Conservation (phyloP, 176 grass and related monocot species). For the Oryza longistaminata region DNA sequence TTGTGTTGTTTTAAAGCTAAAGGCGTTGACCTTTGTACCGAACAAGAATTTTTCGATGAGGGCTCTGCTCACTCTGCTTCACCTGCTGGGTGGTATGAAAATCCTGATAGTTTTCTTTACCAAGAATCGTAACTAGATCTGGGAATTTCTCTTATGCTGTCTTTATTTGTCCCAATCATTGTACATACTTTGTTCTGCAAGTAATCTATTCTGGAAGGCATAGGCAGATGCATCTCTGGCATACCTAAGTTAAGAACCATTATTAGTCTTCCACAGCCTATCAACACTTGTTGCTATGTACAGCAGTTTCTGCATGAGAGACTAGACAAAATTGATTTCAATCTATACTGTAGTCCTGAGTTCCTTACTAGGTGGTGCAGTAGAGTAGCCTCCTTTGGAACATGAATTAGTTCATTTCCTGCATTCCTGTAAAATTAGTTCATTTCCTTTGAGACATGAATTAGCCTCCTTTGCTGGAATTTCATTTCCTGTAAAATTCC, state of each 20-base stretch:
- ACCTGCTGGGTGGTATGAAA: not conserved
- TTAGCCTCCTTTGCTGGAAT: not conserved
- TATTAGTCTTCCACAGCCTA: not conserved
- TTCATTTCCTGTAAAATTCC: not conserved
- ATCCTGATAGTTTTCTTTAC: not conserved
- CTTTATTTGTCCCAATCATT: not conserved
- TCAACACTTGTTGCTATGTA: not conserved
- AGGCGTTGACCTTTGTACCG: not conserved
- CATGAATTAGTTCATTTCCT: not conserved
- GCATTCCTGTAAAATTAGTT: too few relatives aligned
- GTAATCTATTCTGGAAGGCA: not conserved
- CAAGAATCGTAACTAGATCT: not conserved
- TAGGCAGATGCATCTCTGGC: not conserved
- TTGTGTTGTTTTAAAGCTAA: not conserved
- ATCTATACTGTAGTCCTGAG: not conserved
- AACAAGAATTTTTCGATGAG: not conserved
- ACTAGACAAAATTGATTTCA: not conserved
- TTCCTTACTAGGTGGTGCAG: not conserved
- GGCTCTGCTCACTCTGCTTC: not conserved
- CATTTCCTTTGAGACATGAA: too few relatives aligned
- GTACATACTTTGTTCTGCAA: not conserved
- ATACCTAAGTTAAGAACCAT: not conserved
- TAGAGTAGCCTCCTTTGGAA: not conserved
- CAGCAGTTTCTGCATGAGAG: not conserved
- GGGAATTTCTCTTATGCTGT: not conserved